Conservation (phyloP, 2,329 filamentous ascomycete genomes). For the Parafenestella ontariensis region DNA sequence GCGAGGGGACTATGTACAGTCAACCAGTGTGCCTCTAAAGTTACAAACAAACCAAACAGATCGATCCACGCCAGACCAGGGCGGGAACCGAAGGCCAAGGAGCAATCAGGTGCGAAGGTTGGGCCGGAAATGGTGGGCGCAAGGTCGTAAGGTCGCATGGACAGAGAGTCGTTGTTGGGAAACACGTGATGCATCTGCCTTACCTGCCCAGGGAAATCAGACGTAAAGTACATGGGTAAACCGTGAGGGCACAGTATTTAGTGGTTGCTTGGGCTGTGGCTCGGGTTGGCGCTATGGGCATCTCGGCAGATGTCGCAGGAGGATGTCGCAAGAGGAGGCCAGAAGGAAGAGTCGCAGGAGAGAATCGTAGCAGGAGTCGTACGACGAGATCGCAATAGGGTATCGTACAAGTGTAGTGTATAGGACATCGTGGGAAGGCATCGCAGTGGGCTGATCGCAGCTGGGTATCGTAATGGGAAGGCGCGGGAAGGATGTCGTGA, state of each 20-base stretch:
- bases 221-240: conserved; percentile 17
- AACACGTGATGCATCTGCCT: conserved; percentile 28
- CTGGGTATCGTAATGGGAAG: conserved; percentile 10
- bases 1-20: conserved; percentile 14
- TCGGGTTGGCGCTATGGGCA: conserved; percentile 32
- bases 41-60: neutral
- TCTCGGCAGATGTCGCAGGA: conserved; percentile 17
- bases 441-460: conserved; percentile 16
- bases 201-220: conserved; percentile 21
- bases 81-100: neutral
- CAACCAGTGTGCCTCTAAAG: conserved; percentile 1
- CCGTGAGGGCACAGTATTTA: conserved; percentile 14
- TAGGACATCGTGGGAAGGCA: conserved; percentile 12
- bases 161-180: conserved; percentile 18
- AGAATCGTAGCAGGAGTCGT: conserved; percentile 7
- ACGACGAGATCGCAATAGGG: conserved; percentile 1
- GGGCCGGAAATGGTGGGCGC: conserved; percentile 13
- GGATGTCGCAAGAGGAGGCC: neutral
- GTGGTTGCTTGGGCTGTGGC: conserved; percentile 13
- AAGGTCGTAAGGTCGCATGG: conserved; percentile 17
- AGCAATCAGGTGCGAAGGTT: conserved; percentile 8
- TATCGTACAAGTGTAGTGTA: conserved; percentile 2
- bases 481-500: conserved; percentile 20
- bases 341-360: conserved; percentile 5
- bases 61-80: neutral